Percentiles rank a stretch among this genome's conserved stretches.
These are phyloP conservation scores for Suillus bovinus DNA, from an alignment of 768 basidiomycete genomes.

Conservation along the genomic window DNA sequence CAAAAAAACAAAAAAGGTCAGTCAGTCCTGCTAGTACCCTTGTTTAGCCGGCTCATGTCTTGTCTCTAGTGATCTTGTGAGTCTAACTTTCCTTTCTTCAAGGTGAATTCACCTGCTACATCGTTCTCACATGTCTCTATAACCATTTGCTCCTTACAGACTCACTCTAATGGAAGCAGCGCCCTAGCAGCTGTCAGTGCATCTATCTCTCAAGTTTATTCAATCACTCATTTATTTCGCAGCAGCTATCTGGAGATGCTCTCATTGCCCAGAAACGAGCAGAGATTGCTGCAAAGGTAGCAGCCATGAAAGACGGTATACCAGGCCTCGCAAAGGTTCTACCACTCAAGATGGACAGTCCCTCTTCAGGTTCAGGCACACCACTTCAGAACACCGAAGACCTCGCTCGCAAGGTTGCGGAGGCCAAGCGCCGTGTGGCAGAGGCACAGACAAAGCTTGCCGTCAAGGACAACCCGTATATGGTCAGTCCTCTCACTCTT, in stretches of 20 bases:
- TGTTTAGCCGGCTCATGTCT: slow-evolving; percentile 15
- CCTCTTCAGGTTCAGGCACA: slow-evolving; percentile 41
- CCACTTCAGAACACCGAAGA: slow-evolving; percentile 55
- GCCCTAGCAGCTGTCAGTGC: slow-evolving; percentile 46
- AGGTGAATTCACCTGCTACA: slow-evolving; percentile 71
- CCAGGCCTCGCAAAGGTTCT: slow-evolving; percentile 28
- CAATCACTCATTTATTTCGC: slow-evolving; percentile 9
- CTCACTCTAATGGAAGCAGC: slow-evolving; percentile 44
- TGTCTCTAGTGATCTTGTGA: slow-evolving; percentile 63
- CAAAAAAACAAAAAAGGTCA: slow-evolving; percentile 73
- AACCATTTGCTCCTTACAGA: slow-evolving; percentile 60
- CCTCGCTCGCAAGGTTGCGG: slow-evolving; percentile 70
- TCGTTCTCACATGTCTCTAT: slow-evolving; percentile 67
- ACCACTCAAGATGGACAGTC: slow-evolving; percentile 23
- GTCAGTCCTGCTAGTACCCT: slow-evolving; percentile 19
- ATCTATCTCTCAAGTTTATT: not conserved
- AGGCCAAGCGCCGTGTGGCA: slow-evolving; percentile 82
- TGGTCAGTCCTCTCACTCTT: slow-evolving; percentile 48
- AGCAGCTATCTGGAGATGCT: slow-evolving; percentile 52
- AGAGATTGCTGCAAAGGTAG: slow-evolving; percentile 83
- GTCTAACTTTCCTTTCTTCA: slow-evolving; percentile 47
- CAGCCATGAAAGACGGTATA: slow-evolving; percentile 60
- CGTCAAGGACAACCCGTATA: slow-evolving; percentile 84
- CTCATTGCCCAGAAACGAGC: slow-evolving; percentile 83
- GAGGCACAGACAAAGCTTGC: slow-evolving; percentile 78